Evolutionary conservation across 1,284 basidiomycete genomes (phyloP), one percentile per base, ranked within the genome.

Genomic region (Exobasidium cylindrosporum): DNA sequence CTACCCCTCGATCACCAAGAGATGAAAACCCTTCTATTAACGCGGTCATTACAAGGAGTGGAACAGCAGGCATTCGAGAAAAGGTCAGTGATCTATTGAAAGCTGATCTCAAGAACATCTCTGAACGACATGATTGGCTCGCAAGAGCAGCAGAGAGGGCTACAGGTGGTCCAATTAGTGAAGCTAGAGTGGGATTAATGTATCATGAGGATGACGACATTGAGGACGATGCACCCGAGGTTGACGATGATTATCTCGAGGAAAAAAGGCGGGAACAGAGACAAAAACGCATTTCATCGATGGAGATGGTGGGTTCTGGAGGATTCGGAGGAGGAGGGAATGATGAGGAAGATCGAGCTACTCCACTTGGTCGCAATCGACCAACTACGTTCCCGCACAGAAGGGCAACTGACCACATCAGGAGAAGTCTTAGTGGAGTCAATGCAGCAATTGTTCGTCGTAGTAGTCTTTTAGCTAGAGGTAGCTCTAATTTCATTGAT

Each of bases 91-190:
- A 75, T 43, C 21, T 66, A 47, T 55, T 75, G 1, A 64, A 66
- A 50, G 66, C 70, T 32, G 73, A 75, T 52, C 56, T 72, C 7
- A 61, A 57, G 23, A 55, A 52, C 14, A 52, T 75, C 26, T 69
- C 71, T 17, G 65, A 72, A 45, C 64, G 69, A 58, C 67, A 72
- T 52, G 67, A 67, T 35, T 75, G 73, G 73, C 24, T 58, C n/a
- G 60, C 60, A 32, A 23, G 60, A n/a, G 55, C 55, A 4, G 53
- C 60, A 21, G 60, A 61, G 31, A 23, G 56, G 35, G 60, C 60
- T 21, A 60, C 28, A 24, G 59, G 59, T 4, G 52, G 52, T 4
- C 60, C 60, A 4, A 3, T 58, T n/a, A 40, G 40, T 17, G 60
- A 61, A 23, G 60, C 21, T 23, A 30, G 43, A 24, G 45, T 59